Base-by-base conservation (phyloP, 306 rosid species). In the Quercus ilex region DNA sequence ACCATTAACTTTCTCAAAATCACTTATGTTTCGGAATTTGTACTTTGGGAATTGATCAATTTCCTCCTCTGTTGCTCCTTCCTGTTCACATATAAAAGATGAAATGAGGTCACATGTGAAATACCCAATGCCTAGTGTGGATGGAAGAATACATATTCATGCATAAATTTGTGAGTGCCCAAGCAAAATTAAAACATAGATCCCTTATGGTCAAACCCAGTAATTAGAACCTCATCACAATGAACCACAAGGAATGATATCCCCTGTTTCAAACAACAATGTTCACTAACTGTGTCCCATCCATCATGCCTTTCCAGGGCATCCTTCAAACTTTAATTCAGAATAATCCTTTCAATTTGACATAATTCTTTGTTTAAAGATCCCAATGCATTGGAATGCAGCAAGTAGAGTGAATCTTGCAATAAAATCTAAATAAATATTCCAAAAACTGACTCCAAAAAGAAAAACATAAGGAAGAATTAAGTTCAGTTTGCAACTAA, bases 21-120 rank as follows among this genome's bases (percentile, higher is more conserved):
- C 93, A 49, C 79, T 82, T 56, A 73, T 71, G 53, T 78, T 74
- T 18, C 69, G 77, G 77, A 90, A 95, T 83, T 79, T 88, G 84
- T 85, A 95, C 88, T 86, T 93, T 14, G 96, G 97, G 77, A 95
- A 81, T 85, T 69, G 88, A 25, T 91, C 88, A 31, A 95, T 93
- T 78, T 95, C 98, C 74, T 90, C 98, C 78, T 78, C 81, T 20
- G 97, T 90, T n/a, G 98, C 98, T 67, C 99, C 98, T 62, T 90
- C 98, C 99, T 95, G 85, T 77, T 82, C 35, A 73, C 82, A 77
- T 72, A 82, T 74, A 55, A 75, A 79, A 82, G 79, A 35, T 81
- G 33, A 59, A 64, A 74, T 59, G 74, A 85, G 68, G 70, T 49
- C 79, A 69, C 51, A 59, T 46, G 20, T 67, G 25, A 35, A n/a